These are phyloP conservation scores for Naganishia randhawae DNA, from an alignment of 768 basidiomycete species.

Conservation along the genomic window DNA sequence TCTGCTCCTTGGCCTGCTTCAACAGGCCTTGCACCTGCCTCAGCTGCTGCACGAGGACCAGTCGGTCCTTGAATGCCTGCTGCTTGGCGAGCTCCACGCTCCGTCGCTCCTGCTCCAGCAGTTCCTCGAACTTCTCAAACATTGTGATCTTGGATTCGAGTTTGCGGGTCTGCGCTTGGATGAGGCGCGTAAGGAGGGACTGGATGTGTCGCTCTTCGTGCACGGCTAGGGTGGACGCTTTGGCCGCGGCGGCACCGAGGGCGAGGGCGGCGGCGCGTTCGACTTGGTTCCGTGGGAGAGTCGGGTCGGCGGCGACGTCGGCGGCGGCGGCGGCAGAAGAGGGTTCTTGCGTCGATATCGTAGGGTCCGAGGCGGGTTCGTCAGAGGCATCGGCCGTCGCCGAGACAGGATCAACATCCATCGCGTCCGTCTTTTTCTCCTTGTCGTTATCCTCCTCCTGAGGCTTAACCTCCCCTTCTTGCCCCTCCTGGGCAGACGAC, in stretches of 20 bases:
- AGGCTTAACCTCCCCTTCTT: slow-evolving; percentile 30
- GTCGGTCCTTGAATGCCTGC: slow-evolving; percentile 72
- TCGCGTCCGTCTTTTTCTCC: slow-evolving; percentile 45
- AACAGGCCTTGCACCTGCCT: slow-evolving; percentile 42
- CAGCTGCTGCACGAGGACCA: slow-evolving; percentile 44
- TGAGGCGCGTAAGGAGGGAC: slow-evolving; percentile 67
- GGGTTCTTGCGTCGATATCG: neutral
- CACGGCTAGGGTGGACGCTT: slow-evolving; percentile 72
- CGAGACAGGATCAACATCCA: slow-evolving; percentile 55
- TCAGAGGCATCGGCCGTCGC: slow-evolving; percentile 19
- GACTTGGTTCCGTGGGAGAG: slow-evolving; percentile 27
- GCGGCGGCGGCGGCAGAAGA: slow-evolving; percentile 5
- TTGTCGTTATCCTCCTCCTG: slow-evolving; percentile 21
- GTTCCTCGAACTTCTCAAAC: slow-evolving; percentile 91
- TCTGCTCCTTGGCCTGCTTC: slow-evolving; percentile 35
- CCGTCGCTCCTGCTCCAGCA: slow-evolving; percentile 84
- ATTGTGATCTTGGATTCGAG: slow-evolving; percentile 91
- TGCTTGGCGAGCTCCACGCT: slow-evolving; percentile 76
- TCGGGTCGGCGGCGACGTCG: slow-evolving; percentile 20
- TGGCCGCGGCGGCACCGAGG: slow-evolving; percentile 80
- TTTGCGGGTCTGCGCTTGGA: slow-evolving; percentile 71
- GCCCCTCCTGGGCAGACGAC: slow-evolving; percentile 29
- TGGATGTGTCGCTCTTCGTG: slow-evolving; percentile 80
- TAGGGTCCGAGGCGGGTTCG: slow-evolving; percentile 9
- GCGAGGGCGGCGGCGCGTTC: slow-evolving; percentile 76